Evolutionary conservation across 2,329 filamentous ascomycete genomes (phyloP).

Genomic region (Reticulascus tulasneorum): DNA sequence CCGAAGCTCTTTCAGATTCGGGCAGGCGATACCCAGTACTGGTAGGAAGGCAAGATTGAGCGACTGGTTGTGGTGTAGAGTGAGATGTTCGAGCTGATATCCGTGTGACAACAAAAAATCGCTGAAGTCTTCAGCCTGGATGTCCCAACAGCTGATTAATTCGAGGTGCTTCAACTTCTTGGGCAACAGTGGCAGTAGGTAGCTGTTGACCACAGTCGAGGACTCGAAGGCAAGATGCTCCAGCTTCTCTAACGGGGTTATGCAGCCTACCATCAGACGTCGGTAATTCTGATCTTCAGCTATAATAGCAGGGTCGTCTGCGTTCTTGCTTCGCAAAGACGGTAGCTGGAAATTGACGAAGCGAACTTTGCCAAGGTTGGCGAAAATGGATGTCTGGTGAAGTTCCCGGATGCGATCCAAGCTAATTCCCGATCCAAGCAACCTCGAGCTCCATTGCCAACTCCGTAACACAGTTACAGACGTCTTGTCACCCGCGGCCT

Average conservation of each 20-base stretch:
- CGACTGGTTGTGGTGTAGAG: slow-evolving; percentile 73
- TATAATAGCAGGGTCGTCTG: slow-evolving; percentile 38
- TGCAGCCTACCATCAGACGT: slow-evolving; percentile 40
- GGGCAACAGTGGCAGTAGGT: slow-evolving; percentile 66
- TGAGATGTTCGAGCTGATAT: slow-evolving; percentile 60
- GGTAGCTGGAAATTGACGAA: slow-evolving; percentile 63
- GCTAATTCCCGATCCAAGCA: slow-evolving; percentile 32
- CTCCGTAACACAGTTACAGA: slow-evolving; percentile 38
- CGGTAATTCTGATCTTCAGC: slow-evolving; percentile 26
- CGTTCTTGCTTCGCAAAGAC: slow-evolving; percentile 29
- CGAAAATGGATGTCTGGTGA: slow-evolving; percentile 56
- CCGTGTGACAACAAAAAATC: slow-evolving; percentile 67
- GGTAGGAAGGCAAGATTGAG: slow-evolving; percentile 73
- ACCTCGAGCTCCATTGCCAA: slow-evolving; percentile 60
- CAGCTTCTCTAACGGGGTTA: slow-evolving; percentile 56
- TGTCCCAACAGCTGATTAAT: slow-evolving; percentile 73
- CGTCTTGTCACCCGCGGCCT: slow-evolving; percentile 26
- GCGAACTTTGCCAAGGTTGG: slow-evolving; percentile 49
- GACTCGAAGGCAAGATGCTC: slow-evolving; percentile 69
- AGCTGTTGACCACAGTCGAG: slow-evolving; percentile 66
- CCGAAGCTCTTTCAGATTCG: slow-evolving; percentile 63
- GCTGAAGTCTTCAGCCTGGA: slow-evolving; percentile 63
- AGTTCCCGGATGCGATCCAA: slow-evolving; percentile 45
- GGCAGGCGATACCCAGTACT: slow-evolving; percentile 62
- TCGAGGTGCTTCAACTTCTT: slow-evolving; percentile 62